Base-by-base conservation (phyloP, 23 red algal genomes). In the Gracilariopsis chorda region DNA sequence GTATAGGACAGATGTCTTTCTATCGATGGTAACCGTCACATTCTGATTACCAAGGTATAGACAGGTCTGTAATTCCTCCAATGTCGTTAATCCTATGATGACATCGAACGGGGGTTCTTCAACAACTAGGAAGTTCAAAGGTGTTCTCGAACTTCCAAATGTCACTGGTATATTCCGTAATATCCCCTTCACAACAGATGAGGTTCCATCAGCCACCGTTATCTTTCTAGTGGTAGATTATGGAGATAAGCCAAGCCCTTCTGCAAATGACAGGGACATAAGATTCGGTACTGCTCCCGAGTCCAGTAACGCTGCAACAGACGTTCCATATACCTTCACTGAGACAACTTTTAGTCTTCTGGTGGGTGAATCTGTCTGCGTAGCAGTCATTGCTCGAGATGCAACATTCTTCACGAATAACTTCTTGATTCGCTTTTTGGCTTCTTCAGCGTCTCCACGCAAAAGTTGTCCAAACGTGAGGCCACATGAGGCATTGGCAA, bases 301-400 rank as follows among this genome's bases (percentile, higher is more conserved):
- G 36, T 85, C 80, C 7, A 85, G 28, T 4, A 85, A 2, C 17
- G 80, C 37, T 2, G 16, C 25, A 1, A 30, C 32, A n/a, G 45
- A 6, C 27, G 39, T 85, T 12, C 80, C 80, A 48, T 70, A 70
- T 5, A 48, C 51, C 62, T 69, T 85, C 7, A 85, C 20, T 7
- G 57, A 3, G 4, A 63, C 80, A 41, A 85, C 80, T 36, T 69
- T 85, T 37, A 85, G 27, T 13, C 80, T 55, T 48, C 56, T 55
- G 44, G 36, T 55, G 45, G 40, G 37, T n/a, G 14, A 13, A 2
- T 1, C 4, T 3, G 11, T 21, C 30, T 42, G 30, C 32, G 35
- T 17, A 1, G 58, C 56, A n/a, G n/a, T n/a, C 0, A 48, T 33
- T 9, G 40, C 13, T 36, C 4, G 25, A 23, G 17, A 17, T n/a